Conservation (phyloP, 2,329 filamentous ascomycete species). For the Venturia carpophila region DNA sequence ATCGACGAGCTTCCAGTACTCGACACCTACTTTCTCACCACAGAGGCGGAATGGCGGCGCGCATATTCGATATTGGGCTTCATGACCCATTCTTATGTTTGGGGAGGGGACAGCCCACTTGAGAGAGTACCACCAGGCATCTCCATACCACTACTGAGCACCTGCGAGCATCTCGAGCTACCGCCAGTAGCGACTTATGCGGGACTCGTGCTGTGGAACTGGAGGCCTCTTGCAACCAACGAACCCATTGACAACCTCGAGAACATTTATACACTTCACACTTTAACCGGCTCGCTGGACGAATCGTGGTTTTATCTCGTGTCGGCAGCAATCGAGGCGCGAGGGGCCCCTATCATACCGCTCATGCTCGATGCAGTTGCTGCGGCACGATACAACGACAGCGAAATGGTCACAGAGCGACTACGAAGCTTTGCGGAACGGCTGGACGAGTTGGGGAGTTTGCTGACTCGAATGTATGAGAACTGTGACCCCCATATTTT, state of each 20-base stretch:
- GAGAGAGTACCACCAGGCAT: slow-evolving; percentile 71
- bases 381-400: slow-evolving; percentile 65
- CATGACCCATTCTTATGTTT: slow-evolving; percentile 78
- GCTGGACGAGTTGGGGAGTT: slow-evolving; percentile 69
- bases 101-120: slow-evolving; percentile 68
- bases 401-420: slow-evolving; percentile 62
- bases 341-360: slow-evolving; percentile 77
- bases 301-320: slow-evolving; percentile 99
- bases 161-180: slow-evolving; percentile 72
- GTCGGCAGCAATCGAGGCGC: slow-evolving; percentile 90
- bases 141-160: slow-evolving; percentile 70
- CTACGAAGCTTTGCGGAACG: slow-evolving; percentile 79
- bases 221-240: slow-evolving; percentile 78
- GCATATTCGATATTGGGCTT: slow-evolving; percentile 75
- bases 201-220: slow-evolving; percentile 91
- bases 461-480: slow-evolving; percentile 88
- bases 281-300: slow-evolving; percentile 88
- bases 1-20: slow-evolving; percentile 77
- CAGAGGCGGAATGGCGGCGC: slow-evolving; percentile 83
- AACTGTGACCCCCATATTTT: slow-evolving; percentile 91
- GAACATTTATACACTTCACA: slow-evolving; percentile 80
- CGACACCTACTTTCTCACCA: slow-evolving; percentile 70
- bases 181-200: slow-evolving; percentile 93
- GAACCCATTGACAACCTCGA: slow-evolving; percentile 76
- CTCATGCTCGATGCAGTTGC: slow-evolving; percentile 82